Conservation (phyloP, 805 yeast genomes). For the Saturnispora gosingensis region DNA sequence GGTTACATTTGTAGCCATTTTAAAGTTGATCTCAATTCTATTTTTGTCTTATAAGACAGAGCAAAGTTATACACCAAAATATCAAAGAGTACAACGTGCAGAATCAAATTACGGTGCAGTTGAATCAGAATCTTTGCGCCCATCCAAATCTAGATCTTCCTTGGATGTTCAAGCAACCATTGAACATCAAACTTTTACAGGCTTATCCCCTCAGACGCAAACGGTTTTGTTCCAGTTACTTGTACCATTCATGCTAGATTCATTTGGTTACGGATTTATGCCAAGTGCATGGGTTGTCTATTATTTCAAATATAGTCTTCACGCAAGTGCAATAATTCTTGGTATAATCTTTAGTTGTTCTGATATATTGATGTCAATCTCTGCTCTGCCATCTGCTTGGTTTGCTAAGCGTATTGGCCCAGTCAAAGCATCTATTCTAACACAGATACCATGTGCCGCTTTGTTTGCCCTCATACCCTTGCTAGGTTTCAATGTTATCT, state of each 20-base stretch:
- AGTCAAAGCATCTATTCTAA: conserved; percentile 59
- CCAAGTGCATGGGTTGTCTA: conserved; percentile 83
- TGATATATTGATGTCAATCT: conserved; percentile 51
- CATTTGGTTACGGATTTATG: conserved; percentile 84
- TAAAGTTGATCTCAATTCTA: conserved; percentile 43
- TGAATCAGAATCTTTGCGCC: neutral
- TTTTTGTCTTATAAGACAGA: conserved; percentile 49
- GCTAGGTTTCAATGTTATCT: conserved; percentile 25
- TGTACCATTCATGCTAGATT: conserved; percentile 69
- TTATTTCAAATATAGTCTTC: conserved; percentile 55
- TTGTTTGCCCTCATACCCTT: conserved; percentile 49
- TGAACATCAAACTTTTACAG: conserved; percentile 23
- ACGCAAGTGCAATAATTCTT: conserved; percentile 43
- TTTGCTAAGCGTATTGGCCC: conserved; percentile 68
- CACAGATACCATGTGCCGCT: conserved; percentile 71
- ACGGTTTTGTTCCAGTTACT: conserved; percentile 39
- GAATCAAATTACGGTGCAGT: neutral
- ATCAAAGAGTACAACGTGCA: conserved; percentile 10
- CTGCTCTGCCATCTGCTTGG: conserved; percentile 70
- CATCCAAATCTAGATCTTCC: conserved; percentile 9
- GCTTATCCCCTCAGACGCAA: conserved; percentile 36
- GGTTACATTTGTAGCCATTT: conserved; percentile 45
- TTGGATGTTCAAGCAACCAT: conserved; percentile 15
- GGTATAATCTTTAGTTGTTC: conserved; percentile 63
- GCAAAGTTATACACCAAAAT: conserved; percentile 21